Percentiles rank a stretch among this genome's conserved stretches.
phyloP scores from a whole-genome alignment of 768 basidiomycete species.

The Lactarius tabidus region DNA sequence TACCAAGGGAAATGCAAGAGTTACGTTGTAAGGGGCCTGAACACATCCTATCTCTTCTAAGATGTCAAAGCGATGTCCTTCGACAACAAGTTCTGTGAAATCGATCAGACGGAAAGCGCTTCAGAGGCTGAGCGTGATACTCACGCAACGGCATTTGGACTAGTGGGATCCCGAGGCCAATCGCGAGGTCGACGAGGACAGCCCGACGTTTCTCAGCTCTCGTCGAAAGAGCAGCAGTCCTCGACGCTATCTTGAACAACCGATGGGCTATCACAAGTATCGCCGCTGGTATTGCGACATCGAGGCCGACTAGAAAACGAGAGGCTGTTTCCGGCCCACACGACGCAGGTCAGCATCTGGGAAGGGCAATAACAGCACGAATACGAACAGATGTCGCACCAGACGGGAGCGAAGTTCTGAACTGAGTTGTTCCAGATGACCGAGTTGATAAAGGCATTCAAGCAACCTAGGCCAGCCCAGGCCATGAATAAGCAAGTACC shows the following conservation, averaged over 20 bases:
- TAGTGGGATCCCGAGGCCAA: conserved; percentile 19
- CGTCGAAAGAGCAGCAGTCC: not conserved
- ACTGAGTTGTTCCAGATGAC: conserved; percentile 63
- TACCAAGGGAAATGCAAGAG: conserved; percentile 33
- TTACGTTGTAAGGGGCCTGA: conserved; percentile 40
- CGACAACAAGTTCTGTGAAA: conserved; percentile 49
- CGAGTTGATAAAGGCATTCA: conserved; percentile 61
- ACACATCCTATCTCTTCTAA: conserved; percentile 53
- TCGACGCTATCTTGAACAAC: conserved; percentile 30
- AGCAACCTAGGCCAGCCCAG: conserved; percentile 57
- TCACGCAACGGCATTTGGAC: conserved; percentile 32
- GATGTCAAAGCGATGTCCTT: conserved; percentile 62
- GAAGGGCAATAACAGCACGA: not conserved
- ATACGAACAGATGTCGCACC: conserved; percentile 55
- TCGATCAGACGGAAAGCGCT: not conserved
- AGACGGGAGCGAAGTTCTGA: conserved; percentile 43
- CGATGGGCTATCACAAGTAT: conserved; percentile 39
- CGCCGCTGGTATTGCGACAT: conserved; percentile 33
- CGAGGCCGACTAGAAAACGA: conserved; percentile 29
- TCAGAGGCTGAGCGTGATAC: conserved; percentile 14
- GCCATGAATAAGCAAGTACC: conserved; percentile 69
- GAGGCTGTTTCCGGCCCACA: conserved; percentile 27
- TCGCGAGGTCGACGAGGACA: conserved; percentile 13
- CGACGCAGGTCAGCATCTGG: not conserved
- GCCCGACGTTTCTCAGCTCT: conserved; percentile 14